phyloP scores from a whole-genome alignment of 2,329 filamentous ascomycete species.

The Pezicula radicicola region DNA sequence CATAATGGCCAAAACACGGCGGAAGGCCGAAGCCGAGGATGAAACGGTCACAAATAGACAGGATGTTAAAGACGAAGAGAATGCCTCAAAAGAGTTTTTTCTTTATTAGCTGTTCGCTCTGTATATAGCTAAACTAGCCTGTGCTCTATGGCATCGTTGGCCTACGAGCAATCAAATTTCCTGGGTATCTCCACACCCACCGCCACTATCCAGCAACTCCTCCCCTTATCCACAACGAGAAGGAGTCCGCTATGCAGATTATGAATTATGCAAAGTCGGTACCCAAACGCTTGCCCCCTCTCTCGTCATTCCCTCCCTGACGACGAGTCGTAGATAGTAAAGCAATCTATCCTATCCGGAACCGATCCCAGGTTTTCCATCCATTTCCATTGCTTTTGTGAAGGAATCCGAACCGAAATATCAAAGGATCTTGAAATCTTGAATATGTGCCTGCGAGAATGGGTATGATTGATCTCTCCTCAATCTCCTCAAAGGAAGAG shows the following conservation, averaged over 20 bases:
- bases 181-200: not conserved
- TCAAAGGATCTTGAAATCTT: not conserved
- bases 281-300: not conserved
- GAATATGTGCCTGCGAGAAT: not conserved
- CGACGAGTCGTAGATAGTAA: not conserved
- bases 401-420: not conserved
- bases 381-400: not conserved
- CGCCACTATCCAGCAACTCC: not conserved
- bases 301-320: not conserved
- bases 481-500: not conserved
- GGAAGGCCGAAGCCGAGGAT: too few relatives aligned
- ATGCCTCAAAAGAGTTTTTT: too few relatives aligned
- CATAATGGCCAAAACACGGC: too few relatives aligned
- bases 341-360: not conserved
- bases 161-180: not conserved
- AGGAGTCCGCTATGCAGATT: not conserved
- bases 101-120: not conserved
- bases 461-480: not conserved
- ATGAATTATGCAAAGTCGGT: slow-evolving; percentile 1
- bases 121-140: not conserved
- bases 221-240: too few relatives aligned
- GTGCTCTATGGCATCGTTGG: not conserved
- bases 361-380: not conserved
- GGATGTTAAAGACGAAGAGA: too few relatives aligned
- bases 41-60: too few relatives aligned